Base-by-base conservation (phyloP, 768 basidiomycete species). In the Phaeolepiota aurea region DNA sequence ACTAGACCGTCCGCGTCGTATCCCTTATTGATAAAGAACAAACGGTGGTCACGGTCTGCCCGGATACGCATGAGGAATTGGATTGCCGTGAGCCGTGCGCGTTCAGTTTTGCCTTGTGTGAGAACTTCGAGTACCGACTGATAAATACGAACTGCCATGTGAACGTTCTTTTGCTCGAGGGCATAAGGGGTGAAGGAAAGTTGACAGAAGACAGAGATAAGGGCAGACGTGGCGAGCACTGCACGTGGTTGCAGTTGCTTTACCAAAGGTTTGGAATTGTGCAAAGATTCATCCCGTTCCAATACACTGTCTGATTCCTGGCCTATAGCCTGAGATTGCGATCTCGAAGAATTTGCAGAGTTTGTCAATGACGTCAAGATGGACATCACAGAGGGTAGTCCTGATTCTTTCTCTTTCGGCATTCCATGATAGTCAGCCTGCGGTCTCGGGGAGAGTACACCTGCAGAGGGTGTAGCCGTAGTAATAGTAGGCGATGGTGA, bases 1-100 rank as follows among this genome's bases (percentile, higher is more conserved):
- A 78, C 69, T 32, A 81, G 68, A 4, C 76, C 75, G 38, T 83
- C 70, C 1, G 67, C 61, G 47, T 85, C 82, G 46, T 71, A 68
- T 14, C 62, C 65, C 12, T 58, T 60, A 32, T 71, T 62, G 14
- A 75, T 69, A 42, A 83, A 82, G 57, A 82, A 96, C 30, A 98
- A 53, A 9, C 82, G 72, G 53, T 99, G 94, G 49, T 92, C 86
- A 1, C 87, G 78, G 54, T 96, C 93, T 0, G 87, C 91, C 41
- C 94, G 73, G 14, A 98, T 66, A 11, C 89, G 79, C 68, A 92
- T 79, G 47, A 96, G 56, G 67, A 94, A 96, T 54, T 91, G 88
- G 14, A 98, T 65, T 3, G 83, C 70, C 10, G 77, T 66, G 13
- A 98, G 55, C 16, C 88, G 69, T 0, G 84, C 82, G 30, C 75